Evolutionary conservation across 148 eudicot genomes (phyloP).

Genomic region (Rhododendron kiyosumense): DNA sequence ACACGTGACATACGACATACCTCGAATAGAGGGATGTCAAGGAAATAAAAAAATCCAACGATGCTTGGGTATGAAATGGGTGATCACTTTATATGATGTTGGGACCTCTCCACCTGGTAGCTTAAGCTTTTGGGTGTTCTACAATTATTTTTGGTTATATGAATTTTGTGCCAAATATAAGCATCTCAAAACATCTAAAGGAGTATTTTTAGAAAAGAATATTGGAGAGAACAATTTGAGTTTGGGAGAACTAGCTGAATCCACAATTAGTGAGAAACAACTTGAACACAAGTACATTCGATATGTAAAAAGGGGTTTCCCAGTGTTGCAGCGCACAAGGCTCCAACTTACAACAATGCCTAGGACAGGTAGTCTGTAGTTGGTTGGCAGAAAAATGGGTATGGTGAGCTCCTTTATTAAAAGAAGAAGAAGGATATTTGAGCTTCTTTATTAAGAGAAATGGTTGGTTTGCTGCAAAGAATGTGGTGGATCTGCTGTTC

Average conservation of each 20-base stretch:
- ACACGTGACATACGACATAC: no score
- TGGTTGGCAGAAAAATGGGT: not conserved
- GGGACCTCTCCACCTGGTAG: no score
- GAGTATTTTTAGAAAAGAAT: not conserved
- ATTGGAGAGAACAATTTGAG: not conserved
- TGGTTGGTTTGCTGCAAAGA: not conserved
- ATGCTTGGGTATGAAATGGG: no score
- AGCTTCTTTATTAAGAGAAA: not conserved
- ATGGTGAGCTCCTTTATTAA: not conserved
- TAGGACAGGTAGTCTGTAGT: not conserved
- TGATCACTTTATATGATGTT: no score
- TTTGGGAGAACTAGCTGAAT: not conserved
- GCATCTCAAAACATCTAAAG: not conserved
- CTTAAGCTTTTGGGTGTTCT: no score
- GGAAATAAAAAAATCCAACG: no score
- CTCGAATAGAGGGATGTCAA: no score
- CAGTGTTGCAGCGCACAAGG: not conserved
- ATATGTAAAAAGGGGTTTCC: not conserved
- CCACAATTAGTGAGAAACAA: not conserved
- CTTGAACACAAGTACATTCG: no score
- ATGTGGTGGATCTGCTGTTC: not conserved
- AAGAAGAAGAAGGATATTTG: not conserved
- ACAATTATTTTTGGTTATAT: not conserved
- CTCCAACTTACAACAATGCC: not conserved
- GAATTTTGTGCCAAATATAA: not conserved